Conservation (phyloP, 2,329 filamentous ascomycete species). For the Aspergillaceae sp. region DNA sequence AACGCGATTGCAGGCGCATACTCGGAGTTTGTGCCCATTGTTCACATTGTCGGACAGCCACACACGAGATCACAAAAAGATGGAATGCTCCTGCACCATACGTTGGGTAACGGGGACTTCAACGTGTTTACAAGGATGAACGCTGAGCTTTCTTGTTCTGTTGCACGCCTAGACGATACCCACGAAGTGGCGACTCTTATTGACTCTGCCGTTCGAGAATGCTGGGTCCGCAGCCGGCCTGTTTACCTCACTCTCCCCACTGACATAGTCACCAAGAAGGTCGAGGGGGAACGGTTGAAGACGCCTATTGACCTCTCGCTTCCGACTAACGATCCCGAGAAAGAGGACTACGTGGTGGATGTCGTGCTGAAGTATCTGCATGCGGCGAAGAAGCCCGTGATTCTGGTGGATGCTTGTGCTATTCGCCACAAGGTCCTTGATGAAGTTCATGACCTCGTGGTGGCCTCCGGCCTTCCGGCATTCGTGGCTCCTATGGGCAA, state of each 20-base stretch:
- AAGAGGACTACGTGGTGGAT: conserved; percentile 74
- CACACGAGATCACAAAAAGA: conserved; percentile 39
- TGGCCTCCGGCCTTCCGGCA: conserved; percentile 65
- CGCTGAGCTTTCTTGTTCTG: conserved; percentile 59
- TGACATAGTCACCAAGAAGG: conserved; percentile 67
- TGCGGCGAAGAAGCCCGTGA: conserved; percentile 63
- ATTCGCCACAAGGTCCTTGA: conserved; percentile 64
- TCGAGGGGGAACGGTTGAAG: conserved; percentile 65
- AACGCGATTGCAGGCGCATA: conserved; percentile 68
- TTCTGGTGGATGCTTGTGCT: conserved; percentile 76
- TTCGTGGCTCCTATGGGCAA: conserved; percentile 92
- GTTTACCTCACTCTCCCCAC: conserved; percentile 79
- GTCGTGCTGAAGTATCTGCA: conserved; percentile 66
- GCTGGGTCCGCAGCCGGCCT: conserved; percentile 64
- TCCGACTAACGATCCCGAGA: conserved; percentile 57
- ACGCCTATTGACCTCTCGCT: conserved; percentile 59
- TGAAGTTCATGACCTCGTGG: conserved; percentile 64
- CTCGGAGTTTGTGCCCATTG: conserved; percentile 62
- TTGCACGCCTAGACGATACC: conserved; percentile 62
- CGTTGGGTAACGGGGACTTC: conserved; percentile 68
- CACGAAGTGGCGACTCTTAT: conserved; percentile 64
- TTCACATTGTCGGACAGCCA: conserved; percentile 53
- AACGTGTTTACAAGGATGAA: conserved; percentile 76
- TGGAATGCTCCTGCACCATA: conserved; percentile 53
- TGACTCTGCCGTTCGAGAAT: conserved; percentile 67